Conservation (phyloP, 148 eudicot genomes). For the Rhododendron ovatum region DNA sequence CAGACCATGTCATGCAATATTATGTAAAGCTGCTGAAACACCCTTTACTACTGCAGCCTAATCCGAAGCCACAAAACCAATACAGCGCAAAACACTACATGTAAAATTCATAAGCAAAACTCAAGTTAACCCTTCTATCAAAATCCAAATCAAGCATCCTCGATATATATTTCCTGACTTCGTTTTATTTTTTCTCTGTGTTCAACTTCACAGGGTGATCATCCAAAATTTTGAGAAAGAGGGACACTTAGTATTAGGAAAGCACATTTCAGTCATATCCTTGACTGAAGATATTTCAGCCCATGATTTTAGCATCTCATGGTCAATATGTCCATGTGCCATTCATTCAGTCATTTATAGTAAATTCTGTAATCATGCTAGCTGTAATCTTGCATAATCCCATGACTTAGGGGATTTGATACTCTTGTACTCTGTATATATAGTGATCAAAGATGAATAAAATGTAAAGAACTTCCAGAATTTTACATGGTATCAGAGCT, state of each 20-base stretch:
- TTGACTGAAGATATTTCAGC: no score
- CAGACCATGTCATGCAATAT: neutral
- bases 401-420: no score
- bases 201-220: neutral
- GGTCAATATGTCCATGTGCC: no score
- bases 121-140: neutral
- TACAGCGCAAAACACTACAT: neutral
- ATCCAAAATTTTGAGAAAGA: neutral
- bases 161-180: neutral
- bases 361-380: no score
- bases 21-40: neutral
- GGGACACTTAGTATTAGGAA: neutral
- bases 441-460: no score
- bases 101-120: neutral
- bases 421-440: no score
- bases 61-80: neutral
- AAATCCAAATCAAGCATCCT: neutral
- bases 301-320: no score
- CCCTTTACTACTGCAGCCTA: neutral
- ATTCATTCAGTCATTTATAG: no score
- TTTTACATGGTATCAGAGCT: no score
- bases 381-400: no score
- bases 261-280: no score
- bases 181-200: neutral
- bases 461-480: no score